phyloP scores from a whole-genome alignment of 352 stramenopile species.

The Paralagenidium karlingii region DNA sequence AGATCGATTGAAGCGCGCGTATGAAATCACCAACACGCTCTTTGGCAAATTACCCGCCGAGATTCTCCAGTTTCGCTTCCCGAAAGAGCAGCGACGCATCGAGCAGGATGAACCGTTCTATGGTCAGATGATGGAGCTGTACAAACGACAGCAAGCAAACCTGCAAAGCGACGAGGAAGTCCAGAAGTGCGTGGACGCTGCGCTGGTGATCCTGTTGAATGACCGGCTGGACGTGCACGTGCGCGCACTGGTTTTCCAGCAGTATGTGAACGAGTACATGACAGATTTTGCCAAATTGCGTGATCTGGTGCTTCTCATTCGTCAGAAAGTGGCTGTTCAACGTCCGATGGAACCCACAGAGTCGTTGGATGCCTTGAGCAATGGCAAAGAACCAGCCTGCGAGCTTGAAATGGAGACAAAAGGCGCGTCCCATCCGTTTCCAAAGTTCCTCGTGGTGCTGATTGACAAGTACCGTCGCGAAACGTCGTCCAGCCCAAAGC shows the following conservation, averaged over 20 bases:
- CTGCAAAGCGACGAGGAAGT: too few relatives aligned
- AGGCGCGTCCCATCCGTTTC: conserved; percentile 67
- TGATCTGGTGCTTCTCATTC: too few relatives aligned
- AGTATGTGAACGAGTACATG: conserved; percentile 35
- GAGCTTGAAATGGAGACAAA: conserved; percentile 77
- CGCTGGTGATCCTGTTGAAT: too few relatives aligned
- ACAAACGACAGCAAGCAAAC: too few relatives aligned
- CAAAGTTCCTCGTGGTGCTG: conserved; percentile 50
- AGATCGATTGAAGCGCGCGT: conserved; percentile 31
- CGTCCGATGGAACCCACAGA: background rate
- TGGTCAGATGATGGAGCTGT: too few relatives aligned
- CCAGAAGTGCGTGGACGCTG: too few relatives aligned
- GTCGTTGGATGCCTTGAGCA: background rate
- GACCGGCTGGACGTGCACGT: conserved; percentile 40
- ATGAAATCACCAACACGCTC: conserved; percentile 27
- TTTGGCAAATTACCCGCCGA: conserved; percentile 46
- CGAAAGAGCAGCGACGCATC: conserved; percentile 23
- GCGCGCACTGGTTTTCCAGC: conserved; percentile 31
- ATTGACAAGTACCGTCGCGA: conserved; percentile 83
- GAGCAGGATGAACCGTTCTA: conserved; percentile 47
- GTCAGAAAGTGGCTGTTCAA: background rate
- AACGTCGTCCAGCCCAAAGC: too few relatives aligned
- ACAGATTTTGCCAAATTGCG: conserved; percentile 12
- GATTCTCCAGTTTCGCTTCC: conserved; percentile 51
- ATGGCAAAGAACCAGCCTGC: too few relatives aligned